Evolutionary conservation across 495 filamentous ascomycete genomes (phyloP).

Genomic region (Penicillium salamii): DNA sequence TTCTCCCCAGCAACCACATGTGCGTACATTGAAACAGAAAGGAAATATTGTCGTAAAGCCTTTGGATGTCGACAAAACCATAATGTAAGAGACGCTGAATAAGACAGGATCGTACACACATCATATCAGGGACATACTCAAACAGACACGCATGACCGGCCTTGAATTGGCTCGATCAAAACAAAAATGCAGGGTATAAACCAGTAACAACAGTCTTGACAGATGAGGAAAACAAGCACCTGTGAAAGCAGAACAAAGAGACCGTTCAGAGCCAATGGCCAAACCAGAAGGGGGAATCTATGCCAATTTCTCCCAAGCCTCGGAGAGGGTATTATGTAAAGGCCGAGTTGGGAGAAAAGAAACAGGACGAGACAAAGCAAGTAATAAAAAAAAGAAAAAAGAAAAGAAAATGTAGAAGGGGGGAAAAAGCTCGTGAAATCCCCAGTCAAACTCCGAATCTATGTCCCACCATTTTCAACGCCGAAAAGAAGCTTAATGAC

Average conservation of each 20-base stretch:
- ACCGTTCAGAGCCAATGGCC: constrained; percentile 2
- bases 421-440: constrained; percentile 2
- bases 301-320: constrained; percentile 18
- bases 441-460: constrained; percentile 26
- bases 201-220: constrained; percentile 21
- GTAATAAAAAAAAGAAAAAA: constrained; percentile 1
- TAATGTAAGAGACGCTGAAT: constrained; percentile 20
- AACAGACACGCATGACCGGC: constrained; percentile 14
- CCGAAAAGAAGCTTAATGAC: constrained; percentile 38
- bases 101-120: constrained; percentile 32
- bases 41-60: constrained; percentile 2
- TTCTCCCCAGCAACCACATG: constrained; percentile 2
- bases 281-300: constrained; percentile 21
- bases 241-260: background rate
- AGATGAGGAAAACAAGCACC: background rate
- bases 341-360: constrained; percentile 21
- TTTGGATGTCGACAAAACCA: constrained; percentile 14
- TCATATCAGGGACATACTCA: constrained; percentile 25
- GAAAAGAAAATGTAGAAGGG: constrained; percentile 4
- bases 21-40: background rate
- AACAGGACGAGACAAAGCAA: constrained; percentile 6
- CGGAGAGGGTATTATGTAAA: constrained; percentile 28
- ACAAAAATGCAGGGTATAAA: constrained; percentile 30
- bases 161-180: constrained; percentile 3
- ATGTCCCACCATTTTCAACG: constrained; percentile 35